Conservation (phyloP, 176 grass and related monocot species). For the Elaeis guineensis region DNA sequence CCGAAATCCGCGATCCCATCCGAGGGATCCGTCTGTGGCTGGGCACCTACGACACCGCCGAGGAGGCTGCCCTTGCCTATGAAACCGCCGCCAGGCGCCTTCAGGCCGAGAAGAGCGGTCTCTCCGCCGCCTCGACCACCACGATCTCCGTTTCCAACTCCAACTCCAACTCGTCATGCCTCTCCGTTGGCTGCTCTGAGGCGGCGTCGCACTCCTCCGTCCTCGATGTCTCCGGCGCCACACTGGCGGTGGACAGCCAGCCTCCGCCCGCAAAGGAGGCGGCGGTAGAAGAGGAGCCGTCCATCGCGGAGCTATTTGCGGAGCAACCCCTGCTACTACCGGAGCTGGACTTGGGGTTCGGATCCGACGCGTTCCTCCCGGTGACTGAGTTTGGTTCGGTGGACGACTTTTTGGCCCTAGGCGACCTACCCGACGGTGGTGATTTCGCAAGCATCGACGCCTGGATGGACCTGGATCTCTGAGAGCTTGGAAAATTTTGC, state of each 20-base stretch:
- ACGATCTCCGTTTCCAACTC: background rate
- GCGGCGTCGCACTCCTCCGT: slow-evolving; percentile 42
- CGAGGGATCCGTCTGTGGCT: slow-evolving; percentile 69
- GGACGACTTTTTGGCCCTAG: no score
- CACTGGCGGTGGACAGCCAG: no score
- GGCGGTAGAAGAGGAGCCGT: background rate
- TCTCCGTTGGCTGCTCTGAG: no score
- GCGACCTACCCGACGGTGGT: no score
- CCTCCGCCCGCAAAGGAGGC: background rate
- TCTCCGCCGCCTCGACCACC: slow-evolving; percentile 11
- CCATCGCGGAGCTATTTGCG: slow-evolving; percentile 39
- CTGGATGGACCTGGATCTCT: background rate
- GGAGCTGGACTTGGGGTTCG: slow-evolving; percentile 25
- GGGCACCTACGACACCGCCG: slow-evolving; percentile 72
- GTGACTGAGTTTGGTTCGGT: background rate
- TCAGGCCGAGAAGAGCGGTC: slow-evolving; percentile 42
- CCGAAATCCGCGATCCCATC: slow-evolving; percentile 89
- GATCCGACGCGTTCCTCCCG: slow-evolving; percentile 13
- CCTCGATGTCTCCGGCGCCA: background rate
- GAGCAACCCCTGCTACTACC: slow-evolving; percentile 10
- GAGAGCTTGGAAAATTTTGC: background rate
- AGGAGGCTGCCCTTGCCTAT: slow-evolving; percentile 52
- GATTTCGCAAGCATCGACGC: background rate
- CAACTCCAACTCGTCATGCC: slow-evolving; percentile 13
- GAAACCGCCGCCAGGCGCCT: slow-evolving; percentile 41